Conservation (phyloP, 768 basidiomycete genomes). For the Panus rudis region DNA sequence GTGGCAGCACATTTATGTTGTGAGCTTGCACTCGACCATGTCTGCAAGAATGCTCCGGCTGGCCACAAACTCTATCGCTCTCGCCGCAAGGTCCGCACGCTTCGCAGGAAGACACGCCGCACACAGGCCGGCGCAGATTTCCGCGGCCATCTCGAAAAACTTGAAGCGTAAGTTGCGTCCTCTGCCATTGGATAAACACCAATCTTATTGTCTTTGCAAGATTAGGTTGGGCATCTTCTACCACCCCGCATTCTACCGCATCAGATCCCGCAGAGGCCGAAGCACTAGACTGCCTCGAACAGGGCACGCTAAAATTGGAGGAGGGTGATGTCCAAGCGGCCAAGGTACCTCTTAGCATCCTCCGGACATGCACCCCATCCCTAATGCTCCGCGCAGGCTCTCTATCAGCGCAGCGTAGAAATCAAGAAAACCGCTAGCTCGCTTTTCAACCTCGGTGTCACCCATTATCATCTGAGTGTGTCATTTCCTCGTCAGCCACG, state of each 20-base stretch:
- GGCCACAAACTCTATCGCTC: not conserved
- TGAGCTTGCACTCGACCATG: too few species aligned
- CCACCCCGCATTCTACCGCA: constrained; percentile 73
- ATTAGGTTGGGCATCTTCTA: constrained; percentile 74
- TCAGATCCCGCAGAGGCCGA: constrained; percentile 79
- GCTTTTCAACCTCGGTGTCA: constrained; percentile 84
- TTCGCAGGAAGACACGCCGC: not conserved
- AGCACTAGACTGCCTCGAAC: constrained; percentile 71
- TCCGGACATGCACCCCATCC: not conserved
- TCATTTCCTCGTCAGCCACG: constrained; percentile 13
- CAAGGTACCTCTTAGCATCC: constrained; percentile 31
- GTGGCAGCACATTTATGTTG: too few species aligned
- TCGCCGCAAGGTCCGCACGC: not conserved
- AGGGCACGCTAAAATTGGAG: constrained; percentile 78
- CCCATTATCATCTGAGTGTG: constrained; percentile 84
- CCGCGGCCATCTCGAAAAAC: not conserved
- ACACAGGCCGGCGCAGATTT: too few species aligned
- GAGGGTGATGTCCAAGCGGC: constrained; percentile 81
- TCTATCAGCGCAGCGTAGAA: constrained; percentile 74
- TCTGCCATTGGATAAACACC: not conserved
- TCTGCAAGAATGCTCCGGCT: not conserved
- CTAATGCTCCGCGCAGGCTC: constrained; percentile 14
- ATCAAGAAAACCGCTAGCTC: constrained; percentile 76
- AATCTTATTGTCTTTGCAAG: constrained; percentile 12
- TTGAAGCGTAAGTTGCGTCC: constrained; percentile 8